phyloP scores from a whole-genome alignment of 768 basidiomycete genomes.

The Cytidiella melzeri region DNA sequence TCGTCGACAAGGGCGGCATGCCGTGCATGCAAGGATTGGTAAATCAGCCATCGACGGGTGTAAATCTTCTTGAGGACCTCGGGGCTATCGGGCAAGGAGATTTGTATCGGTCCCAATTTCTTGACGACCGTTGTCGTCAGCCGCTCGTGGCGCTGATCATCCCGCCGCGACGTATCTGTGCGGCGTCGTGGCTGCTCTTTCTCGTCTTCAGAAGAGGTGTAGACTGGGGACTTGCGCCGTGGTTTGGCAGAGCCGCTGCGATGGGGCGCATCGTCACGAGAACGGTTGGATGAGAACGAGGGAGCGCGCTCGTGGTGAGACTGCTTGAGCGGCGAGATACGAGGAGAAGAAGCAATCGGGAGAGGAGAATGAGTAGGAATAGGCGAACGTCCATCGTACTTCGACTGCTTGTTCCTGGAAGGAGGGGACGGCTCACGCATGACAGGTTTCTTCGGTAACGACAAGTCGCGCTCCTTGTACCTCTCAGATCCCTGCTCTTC shows the following conservation, averaged over 20 bases:
- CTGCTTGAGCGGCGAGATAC: constrained; percentile 7
- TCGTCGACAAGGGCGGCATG: not conserved
- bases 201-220: constrained; percentile 65
- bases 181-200: constrained; percentile 43
- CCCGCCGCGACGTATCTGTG: constrained; percentile 14
- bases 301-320: constrained; percentile 4
- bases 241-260: constrained; percentile 12
- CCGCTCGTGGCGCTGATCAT: too few relatives aligned
- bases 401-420: not conserved
- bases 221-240: constrained; percentile 50
- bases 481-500: constrained; percentile 26
- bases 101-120: too few relatives aligned
- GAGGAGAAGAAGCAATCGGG: constrained; percentile 11
- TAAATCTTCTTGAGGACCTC: not conserved
- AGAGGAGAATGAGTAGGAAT: constrained; percentile 14
- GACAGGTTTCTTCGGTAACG: constrained; percentile 30
- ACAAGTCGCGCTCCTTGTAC: constrained; percentile 11
- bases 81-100: not conserved
- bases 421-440: constrained; percentile 20
- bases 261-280: constrained; percentile 1
- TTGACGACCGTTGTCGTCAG: too few relatives aligned
- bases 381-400: constrained; percentile 4
- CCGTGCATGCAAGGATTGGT: not conserved
- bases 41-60: not conserved
- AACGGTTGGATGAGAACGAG: constrained; percentile 2